Conservation (phyloP, 345 rosid species). For the Psidium guajava region DNA sequence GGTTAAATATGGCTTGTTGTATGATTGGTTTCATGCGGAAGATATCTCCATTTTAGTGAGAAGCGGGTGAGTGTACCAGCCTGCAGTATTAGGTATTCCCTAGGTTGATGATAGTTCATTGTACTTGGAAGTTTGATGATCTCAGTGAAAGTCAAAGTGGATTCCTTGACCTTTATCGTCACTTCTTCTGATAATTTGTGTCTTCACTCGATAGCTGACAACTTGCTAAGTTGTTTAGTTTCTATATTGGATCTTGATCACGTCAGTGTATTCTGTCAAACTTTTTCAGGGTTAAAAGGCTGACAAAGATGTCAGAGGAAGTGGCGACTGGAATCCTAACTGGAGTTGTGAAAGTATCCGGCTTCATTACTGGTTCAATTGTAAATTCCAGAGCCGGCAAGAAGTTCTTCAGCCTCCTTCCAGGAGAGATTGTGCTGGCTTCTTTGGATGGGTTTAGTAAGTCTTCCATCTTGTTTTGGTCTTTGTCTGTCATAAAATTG, state of each 20-base stretch:
- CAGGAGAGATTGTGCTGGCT: constrained; percentile 90
- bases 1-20: background rate
- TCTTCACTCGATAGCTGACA: background rate
- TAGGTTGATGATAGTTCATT: background rate
- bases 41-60: background rate
- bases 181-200: background rate
- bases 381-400: constrained; percentile 80
- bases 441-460: constrained; percentile 93
- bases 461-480: constrained; percentile 6
- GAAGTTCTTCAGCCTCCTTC: constrained; percentile 71
- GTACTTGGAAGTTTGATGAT: background rate
- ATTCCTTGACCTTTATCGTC: background rate
- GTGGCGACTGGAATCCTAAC: constrained; percentile 67
- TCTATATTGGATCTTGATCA: background rate
- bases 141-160: background rate
- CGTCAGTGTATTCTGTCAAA: background rate
- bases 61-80: background rate
- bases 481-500: background rate
- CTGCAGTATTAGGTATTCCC: background rate
- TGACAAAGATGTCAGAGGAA: constrained; percentile 81
- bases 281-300: constrained; percentile 58
- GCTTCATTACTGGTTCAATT: constrained; percentile 61
- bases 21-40: background rate
- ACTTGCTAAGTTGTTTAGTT: background rate
- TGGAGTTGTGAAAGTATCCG: constrained; percentile 76